Conservation (phyloP, 345 rosid species). For the Microcos paniculata region DNA sequence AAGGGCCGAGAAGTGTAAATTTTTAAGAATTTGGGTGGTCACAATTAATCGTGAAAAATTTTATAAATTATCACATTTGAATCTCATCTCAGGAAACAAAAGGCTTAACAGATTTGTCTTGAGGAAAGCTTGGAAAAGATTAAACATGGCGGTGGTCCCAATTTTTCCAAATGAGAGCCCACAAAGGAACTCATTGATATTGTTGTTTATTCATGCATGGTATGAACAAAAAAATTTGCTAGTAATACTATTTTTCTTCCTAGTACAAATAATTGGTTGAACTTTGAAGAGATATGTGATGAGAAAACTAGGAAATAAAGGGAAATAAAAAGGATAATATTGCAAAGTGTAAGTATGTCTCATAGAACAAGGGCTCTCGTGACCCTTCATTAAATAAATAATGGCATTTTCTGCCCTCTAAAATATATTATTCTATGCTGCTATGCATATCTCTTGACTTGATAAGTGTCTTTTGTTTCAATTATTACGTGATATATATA, state of each 20-base stretch:
- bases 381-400: not conserved
- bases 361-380: not conserved
- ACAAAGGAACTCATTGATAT: not conserved
- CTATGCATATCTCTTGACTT: not conserved
- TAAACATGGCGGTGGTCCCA: slow-evolving; percentile 9
- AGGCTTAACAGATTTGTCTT: too few species aligned
- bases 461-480: too few species aligned
- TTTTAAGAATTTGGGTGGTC: too few species aligned
- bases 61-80: too few species aligned
- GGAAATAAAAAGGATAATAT: not conserved
- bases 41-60: too few species aligned
- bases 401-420: not conserved
- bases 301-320: not conserved
- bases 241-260: not conserved
- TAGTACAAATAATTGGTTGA: too few species aligned
- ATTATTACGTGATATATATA: too few species aligned
- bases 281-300: not conserved
- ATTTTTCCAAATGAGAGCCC: not conserved
- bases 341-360: not conserved
- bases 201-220: not conserved
- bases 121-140: too few species aligned
- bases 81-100: too few species aligned
- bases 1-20: too few species aligned
- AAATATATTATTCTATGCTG: not conserved
- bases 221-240: not conserved